Base-by-base conservation (phyloP, 768 basidiomycete genomes). In the Mycena rebaudengoi region DNA sequence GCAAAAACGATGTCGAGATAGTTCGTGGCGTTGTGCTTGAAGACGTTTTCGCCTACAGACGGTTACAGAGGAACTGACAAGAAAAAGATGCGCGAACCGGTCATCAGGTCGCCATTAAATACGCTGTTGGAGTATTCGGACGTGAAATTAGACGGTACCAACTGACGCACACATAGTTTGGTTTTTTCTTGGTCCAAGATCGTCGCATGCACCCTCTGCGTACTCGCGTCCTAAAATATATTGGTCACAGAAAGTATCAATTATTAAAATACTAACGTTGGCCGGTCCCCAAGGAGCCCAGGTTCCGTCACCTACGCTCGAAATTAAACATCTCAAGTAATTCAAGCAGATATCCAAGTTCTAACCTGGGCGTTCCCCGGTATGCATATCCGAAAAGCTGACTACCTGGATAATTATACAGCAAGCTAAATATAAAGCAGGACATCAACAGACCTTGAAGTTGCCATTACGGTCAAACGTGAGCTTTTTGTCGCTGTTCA, bases 301-400 rank as follows among this genome's bases (percentile, higher is more conserved):
- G 12, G n/a, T 57, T 26, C 62, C 62, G 21, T 64, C 55, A 4
- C 61, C 61, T 62, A 12, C 14, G n/a, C n/a, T n/a, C n/a, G 14
- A 12, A 26, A 41, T 10, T 44, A 12, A 43, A 41, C 18, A 30
- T 21, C 4, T 11, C 14, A 40, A 12, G 8, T 7, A 26, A 16
- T 43, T 53, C 18, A 28, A 13, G 13, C 39, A 20, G 40, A 18
- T n/a, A 26, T 7, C 30, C n/a, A n/a, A 21, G 2, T 11, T 8
- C 51, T 12, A 12, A 54, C 53, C 60, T 20, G 20, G 21, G 16
- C 54, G 54, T 20, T 66, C 65, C 2, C 65, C 65, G 29, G 52
- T 58, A 16, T 66, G 65, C 65, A 66, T 66, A 23, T 66, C 65
- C 16, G 65, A 66, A 51, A 66, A 66, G 4, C 60, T 62, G 1